Percentiles rank a stretch among this genome's conserved stretches.
Evolutionary conservation across 2,329 filamentous ascomycete genomes (phyloP).

Genomic region (Talaromyces sp.): DNA sequence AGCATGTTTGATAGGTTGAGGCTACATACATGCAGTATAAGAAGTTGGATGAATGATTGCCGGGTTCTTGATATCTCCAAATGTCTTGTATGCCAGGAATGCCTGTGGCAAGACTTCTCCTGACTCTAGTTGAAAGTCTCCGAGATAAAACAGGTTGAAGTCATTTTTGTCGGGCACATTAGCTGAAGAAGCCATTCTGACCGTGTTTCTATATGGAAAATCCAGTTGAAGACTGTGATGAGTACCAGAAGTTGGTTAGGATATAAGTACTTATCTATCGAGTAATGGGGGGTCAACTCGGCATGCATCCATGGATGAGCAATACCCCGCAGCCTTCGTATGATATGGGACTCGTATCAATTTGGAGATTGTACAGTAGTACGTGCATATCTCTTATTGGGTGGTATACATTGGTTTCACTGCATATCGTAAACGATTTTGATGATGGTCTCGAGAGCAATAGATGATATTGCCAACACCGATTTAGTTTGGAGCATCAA

Average conservation of each 20-base stretch:
- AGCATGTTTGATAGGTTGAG: not conserved
- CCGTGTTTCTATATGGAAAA: not conserved
- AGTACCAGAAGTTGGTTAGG: not conserved
- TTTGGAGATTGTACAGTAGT: not conserved
- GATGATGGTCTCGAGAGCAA: not conserved
- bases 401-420: not conserved
- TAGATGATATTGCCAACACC: not conserved
- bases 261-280: not conserved
- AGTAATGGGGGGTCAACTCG: not conserved
- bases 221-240: not conserved
- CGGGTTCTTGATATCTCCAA: constrained; percentile 61
- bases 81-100: constrained; percentile 73
- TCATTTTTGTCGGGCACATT: not conserved
- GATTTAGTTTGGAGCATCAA: not conserved
- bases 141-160: constrained; percentile 56
- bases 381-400: not conserved
- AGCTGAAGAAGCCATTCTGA: not conserved
- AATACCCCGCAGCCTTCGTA: not conserved
- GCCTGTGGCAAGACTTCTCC: constrained; percentile 63
- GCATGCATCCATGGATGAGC: not conserved
- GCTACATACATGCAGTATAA: not conserved
- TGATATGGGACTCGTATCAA: not conserved
- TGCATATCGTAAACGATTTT: not conserved
- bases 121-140: constrained; percentile 66
- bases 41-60: constrained; percentile 72